Conservation (phyloP, 2,329 filamentous ascomycete genomes). For the Dothistroma pini region DNA sequence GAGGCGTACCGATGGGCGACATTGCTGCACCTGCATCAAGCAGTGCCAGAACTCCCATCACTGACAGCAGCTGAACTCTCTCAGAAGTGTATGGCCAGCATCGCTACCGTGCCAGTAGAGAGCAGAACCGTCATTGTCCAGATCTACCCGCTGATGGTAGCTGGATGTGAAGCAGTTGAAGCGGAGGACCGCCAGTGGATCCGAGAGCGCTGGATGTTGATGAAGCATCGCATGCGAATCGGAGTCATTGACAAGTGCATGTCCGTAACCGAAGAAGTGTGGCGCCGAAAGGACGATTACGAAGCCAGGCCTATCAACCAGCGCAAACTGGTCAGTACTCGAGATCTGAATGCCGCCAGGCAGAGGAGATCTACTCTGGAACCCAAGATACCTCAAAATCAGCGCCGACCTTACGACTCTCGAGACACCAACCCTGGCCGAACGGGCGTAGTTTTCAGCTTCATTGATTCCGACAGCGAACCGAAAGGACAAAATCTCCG, state of each 20-base stretch:
- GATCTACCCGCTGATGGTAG: constrained; percentile 65
- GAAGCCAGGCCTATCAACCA: constrained; percentile 34
- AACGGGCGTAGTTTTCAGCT: constrained; percentile 35
- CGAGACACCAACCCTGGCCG: constrained; percentile 27
- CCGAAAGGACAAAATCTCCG: constrained; percentile 8
- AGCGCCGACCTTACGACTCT: constrained; percentile 14
- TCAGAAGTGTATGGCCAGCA: constrained; percentile 57
- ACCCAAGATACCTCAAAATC: constrained; percentile 1
- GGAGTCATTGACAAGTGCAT: constrained; percentile 64
- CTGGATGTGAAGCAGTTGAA: constrained; percentile 60
- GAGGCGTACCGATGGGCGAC: constrained; percentile 66
- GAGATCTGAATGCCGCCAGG: constrained; percentile 32
- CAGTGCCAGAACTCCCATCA: constrained; percentile 64
- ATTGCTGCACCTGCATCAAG: constrained; percentile 63
- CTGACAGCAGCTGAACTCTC: constrained; percentile 56
- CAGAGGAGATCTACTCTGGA: constrained; percentile 23
- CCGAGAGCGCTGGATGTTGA: constrained; percentile 57
- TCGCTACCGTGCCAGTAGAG: constrained; percentile 60
- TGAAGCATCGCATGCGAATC: constrained; percentile 61
- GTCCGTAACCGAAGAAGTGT: constrained; percentile 64
- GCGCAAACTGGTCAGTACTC: constrained; percentile 37
- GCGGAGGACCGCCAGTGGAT: constrained; percentile 63
- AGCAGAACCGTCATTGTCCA: constrained; percentile 65
- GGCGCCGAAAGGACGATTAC: constrained; percentile 58
- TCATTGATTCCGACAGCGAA: constrained; percentile 19